Base-by-base conservation (phyloP, 805 yeast genomes). In the Metschnikowia borealis region DNA sequence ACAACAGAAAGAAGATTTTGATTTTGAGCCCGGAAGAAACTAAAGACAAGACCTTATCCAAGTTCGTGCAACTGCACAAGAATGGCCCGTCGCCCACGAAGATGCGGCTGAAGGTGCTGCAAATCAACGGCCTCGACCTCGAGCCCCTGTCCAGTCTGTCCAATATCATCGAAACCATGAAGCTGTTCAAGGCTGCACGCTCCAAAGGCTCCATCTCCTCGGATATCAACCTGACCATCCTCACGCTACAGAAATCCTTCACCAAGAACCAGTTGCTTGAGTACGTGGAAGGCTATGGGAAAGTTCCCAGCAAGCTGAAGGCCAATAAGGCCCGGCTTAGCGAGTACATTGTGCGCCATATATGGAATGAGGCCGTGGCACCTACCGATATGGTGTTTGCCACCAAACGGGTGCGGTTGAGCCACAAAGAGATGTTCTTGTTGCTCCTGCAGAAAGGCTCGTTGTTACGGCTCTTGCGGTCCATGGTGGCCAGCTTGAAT, bases 361-460 rank as follows among this genome's bases (percentile, higher is more conserved):
- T 70, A 10, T 77, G 81, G 81, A 52, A 59, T 7, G 50, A 68
- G 18, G 50, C 62, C 2, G 60, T 63, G n/a, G 56, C 62, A 33
- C 31, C 47, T 3, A 26, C 23, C 26, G 29, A 21, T 6, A 66
- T 65, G 5, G 73, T 70, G 43, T 64, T 71, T 20, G 57, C 69
- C 33, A 69, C 68, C 43, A 66, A 63, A 39, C 53, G 61, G 4
- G 52, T 76, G 5, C 63, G 64, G 20, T 61, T 78, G 18, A 51
- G 66, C 26, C 64, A 64, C 38, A 61, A 65, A 5, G 78, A 77
- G 29, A 54, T 78, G 56, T 76, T 77, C 47, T 59, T 77, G 7
- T 54, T 77, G 10, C 56, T 73, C 10, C 66, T 73, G 42, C 64
- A 68, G 26, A 64, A 70, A 42, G 81, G 79, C 8, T 52, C 57